Conservation (phyloP, 2,329 filamentous ascomycete species). For the Botrytis elliptica region DNA sequence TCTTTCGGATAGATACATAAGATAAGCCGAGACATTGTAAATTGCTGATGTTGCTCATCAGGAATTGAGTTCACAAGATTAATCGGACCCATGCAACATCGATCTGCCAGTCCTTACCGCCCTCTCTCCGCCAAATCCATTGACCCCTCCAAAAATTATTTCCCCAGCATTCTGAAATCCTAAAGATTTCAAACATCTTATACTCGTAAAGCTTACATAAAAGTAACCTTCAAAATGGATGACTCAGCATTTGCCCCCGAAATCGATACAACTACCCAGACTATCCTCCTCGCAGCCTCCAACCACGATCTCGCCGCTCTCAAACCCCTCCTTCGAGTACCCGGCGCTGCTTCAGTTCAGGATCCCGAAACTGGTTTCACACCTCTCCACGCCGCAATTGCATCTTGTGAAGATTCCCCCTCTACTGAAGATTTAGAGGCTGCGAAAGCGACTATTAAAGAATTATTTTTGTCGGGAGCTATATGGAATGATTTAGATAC, state of each 20-base stretch:
- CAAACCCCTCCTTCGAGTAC: slow-evolving; percentile 37
- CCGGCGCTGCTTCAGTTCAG: slow-evolving; percentile 67
- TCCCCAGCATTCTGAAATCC: neutral
- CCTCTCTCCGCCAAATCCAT: neutral
- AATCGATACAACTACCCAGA: slow-evolving; percentile 45
- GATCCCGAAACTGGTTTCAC: slow-evolving; percentile 84
- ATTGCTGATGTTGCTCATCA: neutral
- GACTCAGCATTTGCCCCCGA: slow-evolving; percentile 33
- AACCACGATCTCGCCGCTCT: slow-evolving; percentile 50
- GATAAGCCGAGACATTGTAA: neutral
- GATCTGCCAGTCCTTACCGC: neutral
- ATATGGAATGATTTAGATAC: slow-evolving; percentile 96
- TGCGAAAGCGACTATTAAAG: slow-evolving; percentile 65
- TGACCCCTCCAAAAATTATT: slow-evolving; percentile 12
- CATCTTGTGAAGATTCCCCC: slow-evolving; percentile 45
- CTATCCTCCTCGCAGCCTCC: slow-evolving; percentile 64
- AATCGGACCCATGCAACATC: neutral
- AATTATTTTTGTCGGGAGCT: slow-evolving; percentile 81
- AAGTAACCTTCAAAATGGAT: slow-evolving; percentile 30
- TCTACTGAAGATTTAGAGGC: slow-evolving; percentile 48
- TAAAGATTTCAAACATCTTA: neutral
- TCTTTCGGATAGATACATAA: neutral
- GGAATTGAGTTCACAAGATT: neutral
- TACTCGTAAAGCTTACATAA: neutral
- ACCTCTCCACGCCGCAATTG: slow-evolving; percentile 85